These are phyloP conservation scores for Musa troglodytarum DNA, from an alignment of 176 grass and related monocot species.

Conservation along the genomic window DNA sequence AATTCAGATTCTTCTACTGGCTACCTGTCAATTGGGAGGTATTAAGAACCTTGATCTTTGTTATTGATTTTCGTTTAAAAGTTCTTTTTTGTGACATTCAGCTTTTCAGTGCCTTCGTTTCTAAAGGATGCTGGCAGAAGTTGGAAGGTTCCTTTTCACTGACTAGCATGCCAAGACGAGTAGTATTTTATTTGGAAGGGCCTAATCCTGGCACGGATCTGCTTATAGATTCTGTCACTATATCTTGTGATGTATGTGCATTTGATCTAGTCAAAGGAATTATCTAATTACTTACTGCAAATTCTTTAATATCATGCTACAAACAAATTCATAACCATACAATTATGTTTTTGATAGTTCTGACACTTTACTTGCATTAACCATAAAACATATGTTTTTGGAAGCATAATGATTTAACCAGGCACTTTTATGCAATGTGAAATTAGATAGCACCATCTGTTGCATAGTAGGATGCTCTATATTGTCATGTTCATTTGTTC, in stretches of 20 bases:
- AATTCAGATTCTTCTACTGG: constrained; percentile 39
- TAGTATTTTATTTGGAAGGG: constrained; percentile 88
- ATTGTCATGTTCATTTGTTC: too few relatives aligned
- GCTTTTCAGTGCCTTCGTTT: constrained; percentile 33
- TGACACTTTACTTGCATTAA: too few relatives aligned
- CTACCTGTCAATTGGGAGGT: constrained; percentile 57
- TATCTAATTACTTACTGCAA: constrained; percentile 14
- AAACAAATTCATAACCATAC: too few relatives aligned
- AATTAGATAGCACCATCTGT: too few relatives aligned
- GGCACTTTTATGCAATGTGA: too few relatives aligned
- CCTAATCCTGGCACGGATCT: constrained; percentile 63
- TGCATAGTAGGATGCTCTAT: too few relatives aligned
- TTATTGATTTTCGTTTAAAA: neutral
- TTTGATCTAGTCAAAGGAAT: constrained; percentile 28
- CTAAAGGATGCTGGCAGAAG: constrained; percentile 68
- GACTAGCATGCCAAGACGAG: constrained; percentile 56
- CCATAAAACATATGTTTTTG: too few relatives aligned
- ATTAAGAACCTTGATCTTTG: constrained; percentile 19
- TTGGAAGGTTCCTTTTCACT: constrained; percentile 84
- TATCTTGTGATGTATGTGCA: constrained; percentile 27
- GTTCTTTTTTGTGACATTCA: constrained; percentile 15
- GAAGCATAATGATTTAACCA: too few relatives aligned
- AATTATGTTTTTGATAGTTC: too few relatives aligned
- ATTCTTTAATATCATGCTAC: constrained; percentile 14
- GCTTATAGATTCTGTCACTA: constrained; percentile 66